Evolutionary conservation across 805 yeast genomes (phyloP), one percentile per base, ranked within the genome.

Genomic region (Yamadazyma olivae): DNA sequence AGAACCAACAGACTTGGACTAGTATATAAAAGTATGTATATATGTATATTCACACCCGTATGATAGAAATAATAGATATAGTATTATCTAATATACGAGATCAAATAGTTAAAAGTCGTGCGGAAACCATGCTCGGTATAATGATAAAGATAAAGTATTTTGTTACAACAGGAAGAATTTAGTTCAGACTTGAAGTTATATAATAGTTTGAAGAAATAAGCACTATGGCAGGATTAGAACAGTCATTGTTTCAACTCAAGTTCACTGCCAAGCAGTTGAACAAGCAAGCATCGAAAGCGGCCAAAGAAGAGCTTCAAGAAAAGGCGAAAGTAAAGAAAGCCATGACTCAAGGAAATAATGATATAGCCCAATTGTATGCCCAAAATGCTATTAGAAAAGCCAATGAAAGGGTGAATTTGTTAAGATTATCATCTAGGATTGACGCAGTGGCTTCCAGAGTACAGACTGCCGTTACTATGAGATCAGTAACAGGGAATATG

Each of bases 401-500:
- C 30, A 85, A 84, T 50, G 99, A 93, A 59, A 69, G 91, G 44
- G 69, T 91, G 35, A 91, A 84, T 54, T 62, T 93, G 36, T 65
- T 93, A 35, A 72, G 91, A 46, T 67, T 93, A 39, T 83, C 96
- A 0, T 86, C 96, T 0, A 66, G 97, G 39, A 86, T 93, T 15
- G 99, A 93, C 61, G 91, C 98, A 0, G 99, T 93, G 17, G 95
- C 98, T 0, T 83, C 95, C 3, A 67, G 99, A 40, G 95, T 93
- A 2, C 97, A 91, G 51, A 93, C 99, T 0, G 99, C 99, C 0
- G 97, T 93, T 5, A 91, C 98, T 0, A 93, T 93, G 99, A 75
- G 96, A 46, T 79, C 86, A 33, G 96, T 93, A 8, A 87, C 96
- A 0, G 89, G 90, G 2, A 90, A 89, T 49, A 93, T 93, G 98